phyloP scores from a whole-genome alignment of 805 yeast genomes.

The Cyberlindnera sargentensis region DNA sequence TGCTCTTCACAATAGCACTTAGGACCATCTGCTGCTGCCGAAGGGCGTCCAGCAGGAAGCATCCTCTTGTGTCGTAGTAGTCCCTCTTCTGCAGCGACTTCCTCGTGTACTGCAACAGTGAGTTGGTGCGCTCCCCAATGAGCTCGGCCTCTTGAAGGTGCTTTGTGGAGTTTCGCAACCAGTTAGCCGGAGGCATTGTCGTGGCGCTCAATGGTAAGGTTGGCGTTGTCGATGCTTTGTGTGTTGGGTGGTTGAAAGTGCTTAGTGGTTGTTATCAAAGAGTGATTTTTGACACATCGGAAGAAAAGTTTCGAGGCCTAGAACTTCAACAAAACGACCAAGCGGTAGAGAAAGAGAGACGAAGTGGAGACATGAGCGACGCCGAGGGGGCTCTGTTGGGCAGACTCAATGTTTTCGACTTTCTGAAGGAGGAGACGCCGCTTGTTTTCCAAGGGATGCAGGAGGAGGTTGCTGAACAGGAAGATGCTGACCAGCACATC shows the following conservation, averaged over 20 bases:
- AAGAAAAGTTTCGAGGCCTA: neutral
- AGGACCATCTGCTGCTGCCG: slow-evolving; percentile 38
- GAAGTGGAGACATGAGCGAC: slow-evolving; percentile 4
- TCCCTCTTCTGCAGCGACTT: slow-evolving; percentile 34
- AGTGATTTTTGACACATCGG: slow-evolving; percentile 1
- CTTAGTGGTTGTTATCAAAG: no score
- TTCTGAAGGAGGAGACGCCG: slow-evolving; percentile 9
- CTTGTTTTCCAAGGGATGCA: slow-evolving; percentile 5
- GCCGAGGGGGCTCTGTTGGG: neutral
- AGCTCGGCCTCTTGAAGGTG: slow-evolving; percentile 43
- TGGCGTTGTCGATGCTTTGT: neutral
- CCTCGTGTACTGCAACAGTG: slow-evolving; percentile 29
- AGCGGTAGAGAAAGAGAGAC: neutral
- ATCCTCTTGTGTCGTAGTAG: slow-evolving; percentile 33
- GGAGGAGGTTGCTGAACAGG: slow-evolving; percentile 15
- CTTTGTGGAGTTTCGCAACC: slow-evolving; percentile 41
- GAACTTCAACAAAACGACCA: neutral
- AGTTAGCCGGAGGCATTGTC: slow-evolving; percentile 9
- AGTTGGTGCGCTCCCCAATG: slow-evolving; percentile 45
- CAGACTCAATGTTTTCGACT: slow-evolving; percentile 12
- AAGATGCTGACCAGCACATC: slow-evolving; percentile 1
- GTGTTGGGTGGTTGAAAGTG: neutral
- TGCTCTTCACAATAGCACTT: neutral
- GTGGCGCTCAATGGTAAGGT: neutral
- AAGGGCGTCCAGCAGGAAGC: slow-evolving; percentile 38